Conservation (phyloP, 768 basidiomycete genomes). For the Gelatoporia subvermispora region DNA sequence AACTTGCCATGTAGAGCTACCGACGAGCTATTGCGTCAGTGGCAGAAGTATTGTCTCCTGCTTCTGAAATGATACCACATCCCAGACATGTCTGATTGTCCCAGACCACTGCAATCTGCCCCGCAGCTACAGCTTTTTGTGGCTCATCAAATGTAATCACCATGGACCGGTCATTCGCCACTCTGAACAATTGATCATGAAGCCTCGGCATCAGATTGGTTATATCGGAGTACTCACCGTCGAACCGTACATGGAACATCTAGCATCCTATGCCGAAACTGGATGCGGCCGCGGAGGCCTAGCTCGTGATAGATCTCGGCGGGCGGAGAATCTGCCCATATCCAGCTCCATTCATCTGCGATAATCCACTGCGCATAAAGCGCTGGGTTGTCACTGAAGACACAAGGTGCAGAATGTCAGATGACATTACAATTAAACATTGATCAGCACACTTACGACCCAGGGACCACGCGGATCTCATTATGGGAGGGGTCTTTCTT, state of each 20-base stretch:
- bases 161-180: conserved; percentile 21
- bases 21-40: neutral
- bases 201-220: neutral
- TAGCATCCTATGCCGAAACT: conserved; percentile 69
- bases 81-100: conserved; percentile 78
- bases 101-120: conserved; percentile 78
- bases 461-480: conserved; percentile 71
- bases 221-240: conserved; percentile 29
- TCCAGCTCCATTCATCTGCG: conserved; percentile 65
- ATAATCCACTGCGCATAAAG: conserved; percentile 35
- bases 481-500: conserved; percentile 62
- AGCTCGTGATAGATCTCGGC: conserved; percentile 30
- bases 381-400: conserved; percentile 52
- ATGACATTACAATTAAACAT: neutral
- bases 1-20: neutral
- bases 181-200: conserved; percentile 14
- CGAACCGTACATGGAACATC: conserved; percentile 48
- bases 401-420: neutral
- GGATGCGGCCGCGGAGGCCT: conserved; percentile 48
- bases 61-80: conserved; percentile 57
- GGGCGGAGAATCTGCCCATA: conserved; percentile 63
- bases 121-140: conserved; percentile 65
- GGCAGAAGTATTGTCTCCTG: neutral
- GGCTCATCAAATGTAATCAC: conserved; percentile 54
- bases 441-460: conserved; percentile 40